phyloP scores from a whole-genome alignment of 108 stramenopile species.

The Phaeodactylum tricornutum region DNA sequence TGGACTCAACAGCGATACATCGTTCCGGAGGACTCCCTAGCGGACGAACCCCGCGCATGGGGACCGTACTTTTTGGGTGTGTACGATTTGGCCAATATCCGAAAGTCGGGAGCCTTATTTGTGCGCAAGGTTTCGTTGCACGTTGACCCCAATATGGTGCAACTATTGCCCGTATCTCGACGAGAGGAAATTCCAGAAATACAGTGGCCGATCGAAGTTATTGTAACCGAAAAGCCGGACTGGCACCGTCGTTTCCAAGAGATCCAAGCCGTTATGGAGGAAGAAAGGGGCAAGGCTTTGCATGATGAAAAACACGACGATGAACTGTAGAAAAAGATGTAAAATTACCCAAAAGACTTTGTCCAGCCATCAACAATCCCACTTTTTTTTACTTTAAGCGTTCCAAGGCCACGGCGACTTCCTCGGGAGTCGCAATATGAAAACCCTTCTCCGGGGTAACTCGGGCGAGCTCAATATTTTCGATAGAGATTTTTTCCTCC shows the following conservation, averaged over 20 bases:
- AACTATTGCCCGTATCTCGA: constrained; percentile 49
- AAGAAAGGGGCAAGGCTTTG: too few relatives aligned
- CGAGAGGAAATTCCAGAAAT: constrained; percentile 55
- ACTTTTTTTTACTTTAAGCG: constrained; percentile 45
- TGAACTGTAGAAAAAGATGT: constrained; percentile 1
- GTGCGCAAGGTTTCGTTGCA: constrained; percentile 67
- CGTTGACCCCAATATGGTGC: constrained; percentile 62
- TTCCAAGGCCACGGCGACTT: constrained; percentile 75
- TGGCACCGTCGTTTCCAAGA: too few relatives aligned
- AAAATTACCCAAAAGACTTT: neutral
- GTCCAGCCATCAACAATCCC: neutral
- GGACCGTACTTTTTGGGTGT: constrained; percentile 84
- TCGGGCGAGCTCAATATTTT: constrained; percentile 93
- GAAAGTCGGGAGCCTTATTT: constrained; percentile 68
- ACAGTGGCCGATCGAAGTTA: constrained; percentile 55
- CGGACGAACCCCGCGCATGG: constrained; percentile 51
- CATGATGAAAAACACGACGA: too few relatives aligned
- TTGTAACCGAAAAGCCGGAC: too few relatives aligned
- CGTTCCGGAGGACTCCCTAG: constrained; percentile 41
- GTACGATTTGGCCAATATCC: constrained; percentile 69
- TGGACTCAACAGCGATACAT: constrained; percentile 36
- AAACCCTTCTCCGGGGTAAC: constrained; percentile 90
- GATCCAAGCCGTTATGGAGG: too few relatives aligned
- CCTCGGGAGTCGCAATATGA: constrained; percentile 71
- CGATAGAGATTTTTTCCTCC: constrained; percentile 97